These are phyloP conservation scores for Zygnema cylindricum DNA, from an alignment of 139 green algal species.

Conservation along the genomic window DNA sequence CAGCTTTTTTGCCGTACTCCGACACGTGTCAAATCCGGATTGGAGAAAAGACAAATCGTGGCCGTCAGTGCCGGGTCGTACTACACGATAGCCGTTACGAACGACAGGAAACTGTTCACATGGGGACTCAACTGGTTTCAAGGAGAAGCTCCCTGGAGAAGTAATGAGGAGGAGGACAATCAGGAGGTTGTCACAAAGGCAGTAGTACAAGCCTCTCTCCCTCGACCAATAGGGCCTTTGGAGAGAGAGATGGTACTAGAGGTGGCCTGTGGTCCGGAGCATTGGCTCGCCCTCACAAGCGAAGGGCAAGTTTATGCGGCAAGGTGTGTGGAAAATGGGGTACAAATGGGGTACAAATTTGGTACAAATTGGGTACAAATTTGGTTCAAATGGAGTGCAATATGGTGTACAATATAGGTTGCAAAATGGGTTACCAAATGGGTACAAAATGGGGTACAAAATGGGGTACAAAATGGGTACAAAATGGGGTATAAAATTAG, in stretches of 20 bases:
- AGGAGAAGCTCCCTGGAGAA: constrained; percentile 20
- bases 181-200: neutral
- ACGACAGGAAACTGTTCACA: constrained; percentile 32
- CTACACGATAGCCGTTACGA: constrained; percentile 29
- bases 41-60: neutral
- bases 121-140: constrained; percentile 44
- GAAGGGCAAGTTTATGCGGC: constrained; percentile 12
- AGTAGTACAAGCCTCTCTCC: neutral
- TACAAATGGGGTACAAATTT: neutral
- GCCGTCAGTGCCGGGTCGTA: constrained; percentile 26
- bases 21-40: neutral
- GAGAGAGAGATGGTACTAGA: constrained; percentile 15
- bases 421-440: neutral
- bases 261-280: neutral
- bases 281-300: constrained; percentile 44
- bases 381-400: neutral
- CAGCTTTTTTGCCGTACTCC: neutral
- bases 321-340: neutral
- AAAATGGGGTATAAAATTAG: neutral
- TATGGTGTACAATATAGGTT: neutral
- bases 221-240: constrained; percentile 1
- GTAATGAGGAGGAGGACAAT: constrained; percentile 15
- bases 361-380: neutral
- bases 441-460: neutral
- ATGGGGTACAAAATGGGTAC: neutral